Evolutionary conservation across 371 early-diverging fungal species (phyloP), one percentile per base, ranked within the genome.

Genomic region (Mortierella sp.): DNA sequence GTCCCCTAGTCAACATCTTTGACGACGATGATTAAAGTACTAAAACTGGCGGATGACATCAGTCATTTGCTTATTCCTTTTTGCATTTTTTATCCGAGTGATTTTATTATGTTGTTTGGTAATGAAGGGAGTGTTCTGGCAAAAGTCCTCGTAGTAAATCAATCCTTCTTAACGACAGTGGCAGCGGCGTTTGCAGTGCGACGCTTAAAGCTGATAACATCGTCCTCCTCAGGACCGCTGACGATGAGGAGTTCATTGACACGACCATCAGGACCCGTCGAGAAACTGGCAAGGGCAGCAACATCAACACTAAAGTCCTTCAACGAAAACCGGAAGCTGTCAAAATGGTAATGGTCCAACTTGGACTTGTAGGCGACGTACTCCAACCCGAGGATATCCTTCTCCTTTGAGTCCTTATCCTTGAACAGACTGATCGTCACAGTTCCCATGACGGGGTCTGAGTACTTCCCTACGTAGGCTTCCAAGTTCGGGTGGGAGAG

Each of bases 1-100:
- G 86, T 65, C 82, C 82, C 5, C 63, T 85, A 27, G 55, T 85
- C 48, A 81, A 81, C 32, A 74, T 85, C 43, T 75, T 65, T 75
- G 82, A 79, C 8, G 79, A 84, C 11, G 82, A 84, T 55, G 75
- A 80, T 55, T 74, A 35, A 72, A 35, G 14, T 27, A 55, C n/a
- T n/a, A 29, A 11, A 14, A 14, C 11, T 29, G 3, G 35, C 35
- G 14, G 18, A 60, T 32, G 32, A 16, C 32, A 1, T 29, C 32
- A 11, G 1, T 14, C 32, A 60, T 27, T 27, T 32, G 16, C 12
- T 32, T 16, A 32, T 12, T 27, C 3, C 16, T 29, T 16, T 60
- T 60, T 32, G 29, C 16, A 32, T 16, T 4, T 27, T 60, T 29
- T 5, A 32, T 1, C 32, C 14, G 1, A 12, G 3, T 32, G 14